Evolutionary conservation across 768 basidiomycete genomes (phyloP), one percentile per base, ranked within the genome.

Genomic region (Roridomyces roridus): DNA sequence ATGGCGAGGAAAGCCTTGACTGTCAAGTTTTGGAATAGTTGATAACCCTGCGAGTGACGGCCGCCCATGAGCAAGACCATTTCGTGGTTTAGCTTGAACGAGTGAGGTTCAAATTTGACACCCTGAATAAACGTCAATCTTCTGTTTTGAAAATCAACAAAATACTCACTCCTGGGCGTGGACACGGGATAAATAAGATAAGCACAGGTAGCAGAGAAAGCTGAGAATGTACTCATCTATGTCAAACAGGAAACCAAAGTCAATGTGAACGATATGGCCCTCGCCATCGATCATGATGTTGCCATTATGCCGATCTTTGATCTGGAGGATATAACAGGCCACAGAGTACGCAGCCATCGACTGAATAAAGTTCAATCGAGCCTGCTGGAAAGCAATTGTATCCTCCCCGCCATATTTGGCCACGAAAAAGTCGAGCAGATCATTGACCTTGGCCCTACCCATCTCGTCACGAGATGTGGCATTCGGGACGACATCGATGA

Each of bases 241-340:
- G 71, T 99, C 96, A 65, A 97, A 97, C 48, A 97, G 72, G 76
- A 97, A 97, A 1, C 95, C 95, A 65, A 97, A 96, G 74, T 97
- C 96, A 64, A 99, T 85, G 70, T 99, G 97, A 5, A 98, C 84
- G 55, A 99, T 96, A 69, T 98, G 96, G 0, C 97, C 97, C 56
- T 96, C 92, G 3, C 91, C 94, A 69, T 98, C 97, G 57, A 99
- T 96, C 96, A 99, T 98, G 69, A 99, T 98, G 70, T 99, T 99
- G 25, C 97, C 97, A 67, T 99, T 99, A 72, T 99, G 97, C 35
- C 97, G 78, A 69, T 99, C 97, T 76, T 99, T 99, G 77, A 99
- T 96, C 72, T 99, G 97, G 40, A 98, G 74, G 63, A 99, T 94
- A 71, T 97, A 98, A 71, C 96, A 98, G 8, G 95, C 94, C 23